Evolutionary conservation across 805 yeast species (phyloP), one percentile per base, ranked within the genome.

Genomic region (Yamadazyma scolyti): DNA sequence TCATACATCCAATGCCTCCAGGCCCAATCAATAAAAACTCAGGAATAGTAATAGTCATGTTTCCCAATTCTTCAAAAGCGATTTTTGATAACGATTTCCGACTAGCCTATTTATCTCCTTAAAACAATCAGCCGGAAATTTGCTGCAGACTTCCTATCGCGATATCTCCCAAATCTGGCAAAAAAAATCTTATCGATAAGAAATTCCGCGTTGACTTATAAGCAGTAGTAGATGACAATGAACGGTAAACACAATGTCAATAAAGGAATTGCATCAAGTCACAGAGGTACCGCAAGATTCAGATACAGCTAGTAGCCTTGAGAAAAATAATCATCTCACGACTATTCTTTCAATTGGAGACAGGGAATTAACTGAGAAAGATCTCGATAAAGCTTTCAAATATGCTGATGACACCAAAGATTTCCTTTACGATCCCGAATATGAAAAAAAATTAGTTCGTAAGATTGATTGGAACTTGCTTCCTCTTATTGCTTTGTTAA

Each of bases 1-100:
- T 79, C 20, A 86, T 73, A 11, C 84, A 69, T 21, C 95, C 95
- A 10, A 86, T 94, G 22, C 94, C 95, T 11, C 95, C 95, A 25
- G 86, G 73, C 9, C 95, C 95, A 23, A 85, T 71, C 10, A 85
- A 61, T 8, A 85, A 61, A 12, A 79, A 75, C 20, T 27, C 23
- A 22, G 7, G 20, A 19, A 19, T 8, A 19, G 20, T 19, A 19
- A 19, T 19, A 8, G 7, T 10, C 20, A 19, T 7, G 7, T 19
- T 8, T 19, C 10, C 10, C 20, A 7, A 19, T 8, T 19, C 20
- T 19, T 10, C 20, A 7, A 19, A 8, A 19, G n/a, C n/a, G n/a
- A n/a, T 19, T 19, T 8, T 19, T 8, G 7, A 19, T 10, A 19
- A 7, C 20, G 10, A 19, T 19, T 8, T 19, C 20, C 9, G 20